Evolutionary conservation across 2,329 filamentous ascomycete genomes (phyloP), one percentile per base, ranked within the genome.

Genomic region (Aspergillus glaucus): DNA sequence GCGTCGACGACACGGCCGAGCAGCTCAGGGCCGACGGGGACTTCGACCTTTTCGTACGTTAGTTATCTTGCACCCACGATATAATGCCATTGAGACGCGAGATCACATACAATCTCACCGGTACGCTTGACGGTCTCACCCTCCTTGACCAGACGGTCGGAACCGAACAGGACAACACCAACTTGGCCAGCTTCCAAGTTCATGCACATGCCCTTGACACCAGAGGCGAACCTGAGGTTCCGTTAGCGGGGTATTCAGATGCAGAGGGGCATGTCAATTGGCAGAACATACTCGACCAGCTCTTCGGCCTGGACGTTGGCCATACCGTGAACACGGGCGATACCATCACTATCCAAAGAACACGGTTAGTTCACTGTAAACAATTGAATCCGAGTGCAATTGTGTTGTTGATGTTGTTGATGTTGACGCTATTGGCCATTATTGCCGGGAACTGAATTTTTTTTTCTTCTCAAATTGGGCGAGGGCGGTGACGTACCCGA

Each of bases 121-220:
- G 93, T 98, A 86, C 93, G 92, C 87, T 95, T 97, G 78, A 98
- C 93, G 62, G 88, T 92, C 84, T 98, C 92, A 72, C 93, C 93
- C 79, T 98, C 93, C 83, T 89, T 93, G 85, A 98, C 93, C 68
- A 96, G 84, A 91, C 93, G 91, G 80, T 98, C 93, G 72, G 93
- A 97, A 86, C 93, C 93, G 84, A 98, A 98, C 72, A 98, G 84
- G 84, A 98, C 93, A 70, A 98, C 91, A 95, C 93, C 93, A 80
- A 98, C 93, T 79, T 97, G 93, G 76, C 93, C 93, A 77, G 93
- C 93, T 81, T 98, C 93, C 79, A 98, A 86, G 88, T 98, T 98
- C 92, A 98, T 97, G 88, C 92, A 97, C 93, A 98, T 98, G 77
- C 93, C 93, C 86, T 97, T 97, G 78, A 97, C 93, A 76, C 93